Conservation (phyloP, 192 early-diverging fungal genomes). For the Gamsiella multidivaricata region DNA sequence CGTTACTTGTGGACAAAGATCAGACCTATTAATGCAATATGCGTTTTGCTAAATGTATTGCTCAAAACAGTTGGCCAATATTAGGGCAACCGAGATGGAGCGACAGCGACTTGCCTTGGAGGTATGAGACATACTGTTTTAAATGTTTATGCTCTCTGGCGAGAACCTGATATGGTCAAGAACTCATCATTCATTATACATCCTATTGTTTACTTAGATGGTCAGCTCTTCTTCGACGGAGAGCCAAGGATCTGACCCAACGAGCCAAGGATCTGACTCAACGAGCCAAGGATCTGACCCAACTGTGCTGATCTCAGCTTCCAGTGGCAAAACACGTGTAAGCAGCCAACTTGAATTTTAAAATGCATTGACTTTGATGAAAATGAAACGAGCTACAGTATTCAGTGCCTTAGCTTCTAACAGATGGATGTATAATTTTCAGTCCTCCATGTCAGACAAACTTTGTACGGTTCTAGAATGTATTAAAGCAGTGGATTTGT, state of each 20-base stretch:
- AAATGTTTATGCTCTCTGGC: too few species aligned
- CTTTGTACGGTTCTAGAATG: not conserved
- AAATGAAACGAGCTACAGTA: too few species aligned
- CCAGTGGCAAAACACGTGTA: conserved; percentile 12
- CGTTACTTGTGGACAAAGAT: not conserved
- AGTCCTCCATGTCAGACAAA: conserved; percentile 8
- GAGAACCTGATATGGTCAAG: too few species aligned
- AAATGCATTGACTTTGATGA: not conserved
- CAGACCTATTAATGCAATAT: conserved; percentile 2
- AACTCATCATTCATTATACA: too few species aligned
- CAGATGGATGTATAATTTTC: conserved; percentile 10
- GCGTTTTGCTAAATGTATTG: too few species aligned
- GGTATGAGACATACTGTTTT: conserved; percentile 15
- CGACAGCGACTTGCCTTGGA: not conserved
- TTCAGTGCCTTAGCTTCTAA: too few species aligned
- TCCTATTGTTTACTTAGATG: conserved; percentile 22
- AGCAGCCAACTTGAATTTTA: not conserved
- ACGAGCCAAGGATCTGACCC: too few species aligned
- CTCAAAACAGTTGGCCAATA: not conserved
- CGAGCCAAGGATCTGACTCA: too few species aligned
- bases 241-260: not conserved
- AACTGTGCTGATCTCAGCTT: conserved; percentile 11
- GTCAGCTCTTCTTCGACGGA: not conserved
- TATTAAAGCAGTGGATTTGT: conserved; percentile 7
- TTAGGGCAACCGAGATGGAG: not conserved